phyloP scores from a whole-genome alignment of 2,329 filamentous ascomycete species.

The Pleomassaria siparia region DNA sequence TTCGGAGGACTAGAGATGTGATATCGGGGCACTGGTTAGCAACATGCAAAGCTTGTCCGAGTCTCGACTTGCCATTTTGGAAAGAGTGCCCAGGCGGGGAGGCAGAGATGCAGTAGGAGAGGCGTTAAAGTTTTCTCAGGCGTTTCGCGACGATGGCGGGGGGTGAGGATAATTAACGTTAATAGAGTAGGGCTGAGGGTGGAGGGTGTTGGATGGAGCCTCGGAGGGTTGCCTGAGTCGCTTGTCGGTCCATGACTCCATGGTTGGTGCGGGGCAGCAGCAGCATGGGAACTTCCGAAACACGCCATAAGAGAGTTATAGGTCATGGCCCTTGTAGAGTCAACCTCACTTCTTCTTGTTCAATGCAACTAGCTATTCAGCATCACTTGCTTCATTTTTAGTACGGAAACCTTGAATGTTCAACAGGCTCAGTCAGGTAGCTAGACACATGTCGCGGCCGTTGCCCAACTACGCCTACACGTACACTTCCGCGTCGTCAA shows the following conservation, averaged over 20 bases:
- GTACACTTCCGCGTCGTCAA: conserved; percentile 41
- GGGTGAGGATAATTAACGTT: too few relatives aligned
- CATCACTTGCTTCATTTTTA: conserved; percentile 4
- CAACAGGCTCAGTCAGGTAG: conserved; percentile 70
- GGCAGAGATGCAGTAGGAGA: not conserved
- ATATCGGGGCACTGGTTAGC: conserved; percentile 3
- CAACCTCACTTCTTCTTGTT: conserved; percentile 6
- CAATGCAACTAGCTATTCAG: conserved; percentile 23
- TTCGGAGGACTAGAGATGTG: conserved; percentile 65
- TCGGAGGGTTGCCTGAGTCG: conserved; percentile 7
- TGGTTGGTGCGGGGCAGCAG: conserved; percentile 17
- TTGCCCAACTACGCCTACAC: conserved; percentile 59
- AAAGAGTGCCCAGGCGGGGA: not conserved
- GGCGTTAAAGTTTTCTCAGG: conserved; percentile 1
- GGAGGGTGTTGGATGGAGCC: not conserved
- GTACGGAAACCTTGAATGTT: conserved; percentile 65
- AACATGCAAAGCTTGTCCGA: not conserved
- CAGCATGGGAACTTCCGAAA: too few relatives aligned
- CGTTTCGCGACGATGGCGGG: conserved; percentile 1
- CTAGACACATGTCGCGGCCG: conserved; percentile 69
- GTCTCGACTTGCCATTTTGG: conserved; percentile 4
- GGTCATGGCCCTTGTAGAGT: too few relatives aligned
- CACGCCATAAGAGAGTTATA: too few relatives aligned
- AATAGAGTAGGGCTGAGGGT: conserved; percentile 5
- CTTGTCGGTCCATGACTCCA: not conserved